phyloP scores from a whole-genome alignment of 2,329 filamentous ascomycete genomes.

The Phaeosphaeriaceae sp. region DNA sequence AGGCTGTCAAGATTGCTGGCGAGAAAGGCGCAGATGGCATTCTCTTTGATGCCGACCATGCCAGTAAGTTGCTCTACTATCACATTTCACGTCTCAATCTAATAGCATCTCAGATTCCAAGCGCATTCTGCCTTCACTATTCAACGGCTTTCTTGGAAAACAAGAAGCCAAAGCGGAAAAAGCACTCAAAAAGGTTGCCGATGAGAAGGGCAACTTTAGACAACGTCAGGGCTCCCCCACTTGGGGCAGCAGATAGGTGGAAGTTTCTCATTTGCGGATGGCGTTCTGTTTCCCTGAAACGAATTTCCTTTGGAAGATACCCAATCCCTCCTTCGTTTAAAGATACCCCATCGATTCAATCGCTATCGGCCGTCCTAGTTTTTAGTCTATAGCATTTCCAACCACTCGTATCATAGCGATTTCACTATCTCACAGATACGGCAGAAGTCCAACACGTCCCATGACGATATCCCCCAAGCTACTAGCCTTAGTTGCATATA shows the following conservation, averaged over 20 bases:
- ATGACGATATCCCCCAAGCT: slow-evolving; percentile 12
- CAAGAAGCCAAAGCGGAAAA: slow-evolving; percentile 44
- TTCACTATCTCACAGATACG: slow-evolving; percentile 3
- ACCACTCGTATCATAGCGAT: slow-evolving; percentile 2
- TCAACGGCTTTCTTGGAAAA: slow-evolving; percentile 45
- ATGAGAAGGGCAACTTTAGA: slow-evolving; percentile 48
- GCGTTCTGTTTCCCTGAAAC: slow-evolving; percentile 18
- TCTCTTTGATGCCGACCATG: slow-evolving; percentile 78
- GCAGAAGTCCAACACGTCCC: slow-evolving; percentile 4
- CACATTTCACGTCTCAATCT: slow-evolving; percentile 10
- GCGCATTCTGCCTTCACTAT: slow-evolving; percentile 41
- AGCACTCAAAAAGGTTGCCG: slow-evolving; percentile 46
- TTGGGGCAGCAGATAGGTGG: slow-evolving; percentile 44
- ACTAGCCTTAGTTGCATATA: slow-evolving; percentile 12
- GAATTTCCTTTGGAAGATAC: slow-evolving; percentile 34
- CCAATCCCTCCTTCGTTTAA: slow-evolving; percentile 30
- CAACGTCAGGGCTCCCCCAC: slow-evolving; percentile 46
- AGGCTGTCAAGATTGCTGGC: slow-evolving; percentile 71
- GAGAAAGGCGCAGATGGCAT: slow-evolving; percentile 73
- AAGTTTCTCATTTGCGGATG: slow-evolving; percentile 1
- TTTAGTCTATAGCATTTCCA: slow-evolving; percentile 16
- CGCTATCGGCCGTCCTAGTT: slow-evolving; percentile 18
- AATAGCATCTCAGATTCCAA: slow-evolving; percentile 37
- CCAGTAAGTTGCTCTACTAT: slow-evolving; percentile 63
- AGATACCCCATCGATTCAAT: slow-evolving; percentile 34